A percentile compares a stretch with the other conserved stretches of the same genome.
Conservation (phyloP, 495 filamentous ascomycete genomes). For the Venustampulla echinocandica region DNA sequence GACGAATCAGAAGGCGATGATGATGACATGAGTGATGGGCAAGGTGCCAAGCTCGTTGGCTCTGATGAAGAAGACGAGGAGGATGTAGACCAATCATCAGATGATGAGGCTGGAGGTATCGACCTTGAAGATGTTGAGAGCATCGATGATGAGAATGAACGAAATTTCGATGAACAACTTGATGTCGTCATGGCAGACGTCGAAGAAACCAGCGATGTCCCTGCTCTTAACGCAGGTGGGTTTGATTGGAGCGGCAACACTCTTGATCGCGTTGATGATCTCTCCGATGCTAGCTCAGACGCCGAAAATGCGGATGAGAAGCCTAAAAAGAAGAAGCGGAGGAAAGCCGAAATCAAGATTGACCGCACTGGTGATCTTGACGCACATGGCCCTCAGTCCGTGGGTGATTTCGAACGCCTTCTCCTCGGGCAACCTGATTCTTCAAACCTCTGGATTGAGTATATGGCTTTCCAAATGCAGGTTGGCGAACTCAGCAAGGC, state of each 20-base stretch:
- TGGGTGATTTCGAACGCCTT: slow-evolving; percentile 86
- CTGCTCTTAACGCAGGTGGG: slow-evolving; percentile 63
- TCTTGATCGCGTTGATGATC: slow-evolving; percentile 38
- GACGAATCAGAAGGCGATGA: slow-evolving; percentile 44
- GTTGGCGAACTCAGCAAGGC: slow-evolving; percentile 79
- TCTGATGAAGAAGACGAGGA: slow-evolving; percentile 32
- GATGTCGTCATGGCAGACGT: slow-evolving; percentile 45
- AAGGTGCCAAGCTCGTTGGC: slow-evolving; percentile 20
- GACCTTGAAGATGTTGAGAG: slow-evolving; percentile 22
- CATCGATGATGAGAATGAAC: slow-evolving; percentile 20
- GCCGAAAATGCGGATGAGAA: slow-evolving; percentile 41
- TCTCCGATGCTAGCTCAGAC: slow-evolving; percentile 31
- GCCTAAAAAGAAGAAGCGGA: slow-evolving; percentile 69
- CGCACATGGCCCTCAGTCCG: slow-evolving; percentile 79
- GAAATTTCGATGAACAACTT: slow-evolving; percentile 31
- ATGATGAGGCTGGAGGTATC: slow-evolving; percentile 34
- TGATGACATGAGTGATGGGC: slow-evolving; percentile 11
- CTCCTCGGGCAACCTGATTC: slow-evolving; percentile 85
- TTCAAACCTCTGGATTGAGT: slow-evolving; percentile 82
- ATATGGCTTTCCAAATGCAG: slow-evolving; percentile 95
- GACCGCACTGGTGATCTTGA: slow-evolving; percentile 86
- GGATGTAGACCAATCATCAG: slow-evolving; percentile 44
- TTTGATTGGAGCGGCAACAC: slow-evolving; percentile 80
- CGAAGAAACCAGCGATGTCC: slow-evolving; percentile 22
- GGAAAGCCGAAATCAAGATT: slow-evolving; percentile 66